Base-by-base conservation (phyloP, 2,329 filamentous ascomycete species). In the Colletotrichum lupini region DNA sequence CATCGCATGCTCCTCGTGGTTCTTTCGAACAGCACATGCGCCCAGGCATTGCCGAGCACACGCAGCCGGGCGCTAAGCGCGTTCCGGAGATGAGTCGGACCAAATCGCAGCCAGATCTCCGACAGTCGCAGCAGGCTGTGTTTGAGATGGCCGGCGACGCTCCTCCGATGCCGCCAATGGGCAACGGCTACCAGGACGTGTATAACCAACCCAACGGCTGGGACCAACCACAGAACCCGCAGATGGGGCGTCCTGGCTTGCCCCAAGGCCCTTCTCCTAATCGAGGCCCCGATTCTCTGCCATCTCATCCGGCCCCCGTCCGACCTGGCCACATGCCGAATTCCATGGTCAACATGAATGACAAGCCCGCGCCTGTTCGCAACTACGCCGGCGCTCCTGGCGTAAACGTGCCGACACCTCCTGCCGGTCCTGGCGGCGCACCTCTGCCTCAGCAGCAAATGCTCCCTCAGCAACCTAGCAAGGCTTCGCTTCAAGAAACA, bases 111-210 rank as follows among this genome's bases (percentile, higher is more conserved):
- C 91, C 92, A 35, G 89, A 93, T 78, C 82, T 93, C 71, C 86
- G 89, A 46, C 87, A 91, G 76, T 87, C 89, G 4, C 90, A 93
- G 77, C 86, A 90, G 2, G 93, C 93, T 9, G 87, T 93, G 1
- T 95, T 95, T 76, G 94, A 95, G 78, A 92, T 95, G 88, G 91
- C 90, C 2, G 87, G 85, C 30, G 91, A 94, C 76, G 85, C 87
- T 24, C 90, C 90, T 26, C 84, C 86, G 3, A 82, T 92, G 35
- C 91, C 91, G 12, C 85, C 83, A 53, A 83, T 87, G 78, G 77
- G 69, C 24, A 72, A 62, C 73, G 68, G 64, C 69, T 76, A 75
- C 55, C 77, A 72, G 22, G 73, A 69, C 14, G 73, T 67, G 4
- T 74, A 72, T 73, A 22, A 73, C 28, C 62, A 53, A 5, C 67